Conservation (phyloP, 2,329 filamentous ascomycete species). For the Pseudogymnoascus sp. region DNA sequence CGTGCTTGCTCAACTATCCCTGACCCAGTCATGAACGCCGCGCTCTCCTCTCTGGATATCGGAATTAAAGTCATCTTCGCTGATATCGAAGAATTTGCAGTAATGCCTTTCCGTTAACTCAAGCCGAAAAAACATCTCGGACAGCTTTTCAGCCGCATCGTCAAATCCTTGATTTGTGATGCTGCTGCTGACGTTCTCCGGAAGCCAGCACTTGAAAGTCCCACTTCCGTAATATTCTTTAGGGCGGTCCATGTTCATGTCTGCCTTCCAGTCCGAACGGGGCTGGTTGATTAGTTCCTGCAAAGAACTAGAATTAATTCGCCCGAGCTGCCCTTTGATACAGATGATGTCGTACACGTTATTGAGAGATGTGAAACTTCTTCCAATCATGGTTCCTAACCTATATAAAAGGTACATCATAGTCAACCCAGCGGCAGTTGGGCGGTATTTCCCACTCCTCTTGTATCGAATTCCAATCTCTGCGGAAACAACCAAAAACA, state of each 20-base stretch:
- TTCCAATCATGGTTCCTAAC: not conserved
- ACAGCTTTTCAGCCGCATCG: not conserved
- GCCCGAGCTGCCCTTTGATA: not conserved
- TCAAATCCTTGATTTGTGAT: not conserved
- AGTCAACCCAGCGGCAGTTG: not conserved
- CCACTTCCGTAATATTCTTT: not conserved
- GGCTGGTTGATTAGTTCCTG: not conserved
- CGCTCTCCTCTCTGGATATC: too few species aligned
- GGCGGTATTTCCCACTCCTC: not conserved
- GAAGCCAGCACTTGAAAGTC: not conserved
- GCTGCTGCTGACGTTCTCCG: not conserved
- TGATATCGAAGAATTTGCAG: not conserved
- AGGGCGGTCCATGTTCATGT: not conserved
- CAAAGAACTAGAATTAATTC: not conserved
- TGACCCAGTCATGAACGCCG: too few species aligned
- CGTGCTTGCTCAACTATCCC: not conserved
- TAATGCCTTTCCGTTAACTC: not conserved
- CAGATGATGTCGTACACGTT: not conserved
- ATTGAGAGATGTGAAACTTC: not conserved
- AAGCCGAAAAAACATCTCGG: not conserved
- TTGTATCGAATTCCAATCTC: not conserved
- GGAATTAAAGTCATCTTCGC: too few species aligned
- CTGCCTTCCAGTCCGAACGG: not conserved
- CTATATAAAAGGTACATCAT: not conserved
- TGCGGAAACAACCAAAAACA: not conserved